A percentile compares a stretch with the other conserved stretches of the same genome.
These are phyloP conservation scores for Erodium moschatum DNA, from an alignment of 441 rosid species.

Conservation along the genomic window DNA sequence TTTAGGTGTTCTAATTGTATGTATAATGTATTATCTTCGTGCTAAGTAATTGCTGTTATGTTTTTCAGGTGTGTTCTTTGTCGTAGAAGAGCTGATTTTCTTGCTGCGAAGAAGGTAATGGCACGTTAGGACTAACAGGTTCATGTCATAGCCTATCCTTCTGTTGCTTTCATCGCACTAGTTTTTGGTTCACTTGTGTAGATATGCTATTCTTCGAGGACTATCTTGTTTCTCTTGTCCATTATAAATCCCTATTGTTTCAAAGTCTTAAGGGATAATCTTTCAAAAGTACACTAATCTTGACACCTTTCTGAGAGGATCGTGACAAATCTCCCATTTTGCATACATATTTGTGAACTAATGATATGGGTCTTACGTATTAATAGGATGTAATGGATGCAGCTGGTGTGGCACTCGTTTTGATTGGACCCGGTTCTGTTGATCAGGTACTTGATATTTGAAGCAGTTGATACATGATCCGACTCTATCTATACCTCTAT, in stretches of 20 bases:
- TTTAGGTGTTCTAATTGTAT: background rate
- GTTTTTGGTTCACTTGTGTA: background rate
- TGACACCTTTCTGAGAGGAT: background rate
- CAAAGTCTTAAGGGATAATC: too few species aligned
- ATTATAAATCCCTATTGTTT: too few species aligned
- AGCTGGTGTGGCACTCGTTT: slow-evolving; percentile 64
- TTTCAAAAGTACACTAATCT: too few species aligned
- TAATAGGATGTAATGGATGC: slow-evolving; percentile 72
- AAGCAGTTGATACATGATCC: background rate
- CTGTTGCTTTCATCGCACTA: background rate
- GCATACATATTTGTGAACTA: background rate
- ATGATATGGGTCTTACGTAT: background rate
- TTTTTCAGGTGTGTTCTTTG: slow-evolving; percentile 70
- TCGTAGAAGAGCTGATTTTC: slow-evolving; percentile 82
- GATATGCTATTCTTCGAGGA: background rate
- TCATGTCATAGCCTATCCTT: background rate
- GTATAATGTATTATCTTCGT: background rate
- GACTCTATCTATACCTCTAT: background rate
- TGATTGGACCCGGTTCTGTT: slow-evolving; percentile 80
- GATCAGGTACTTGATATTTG: slow-evolving; percentile 46
- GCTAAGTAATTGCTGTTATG: background rate
- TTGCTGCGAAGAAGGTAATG: slow-evolving; percentile 72
- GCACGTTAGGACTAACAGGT: background rate
- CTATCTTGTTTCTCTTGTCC: background rate
- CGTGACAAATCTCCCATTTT: background rate